Conservation (phyloP, 441 rosid genomes). For the Adansonia grandidieri region DNA sequence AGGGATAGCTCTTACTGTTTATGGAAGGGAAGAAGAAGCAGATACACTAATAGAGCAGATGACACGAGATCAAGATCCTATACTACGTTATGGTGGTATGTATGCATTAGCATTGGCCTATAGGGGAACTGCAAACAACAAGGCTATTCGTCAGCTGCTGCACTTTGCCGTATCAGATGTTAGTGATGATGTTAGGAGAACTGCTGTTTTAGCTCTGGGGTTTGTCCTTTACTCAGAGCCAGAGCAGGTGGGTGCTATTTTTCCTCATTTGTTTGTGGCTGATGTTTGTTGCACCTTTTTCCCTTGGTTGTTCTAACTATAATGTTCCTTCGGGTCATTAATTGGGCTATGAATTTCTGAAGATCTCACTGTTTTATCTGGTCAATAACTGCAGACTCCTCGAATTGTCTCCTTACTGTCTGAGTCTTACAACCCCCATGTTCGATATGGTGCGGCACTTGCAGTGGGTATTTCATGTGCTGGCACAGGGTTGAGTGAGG, state of each 20-base stretch:
- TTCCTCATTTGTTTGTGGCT: not conserved
- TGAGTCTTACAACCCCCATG: constrained; percentile 96
- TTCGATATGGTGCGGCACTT: constrained; percentile 97
- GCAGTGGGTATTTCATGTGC: constrained; percentile 98
- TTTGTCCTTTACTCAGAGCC: constrained; percentile 95
- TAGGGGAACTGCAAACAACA: constrained; percentile 97
- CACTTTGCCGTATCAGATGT: constrained; percentile 98
- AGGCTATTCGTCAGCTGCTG: constrained; percentile 93
- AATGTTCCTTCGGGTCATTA: not conserved
- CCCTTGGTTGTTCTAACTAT: not conserved
- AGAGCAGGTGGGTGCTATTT: constrained; percentile 65
- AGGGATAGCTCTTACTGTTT: constrained; percentile 92
- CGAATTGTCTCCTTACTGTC: constrained; percentile 90
- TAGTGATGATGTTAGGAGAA: constrained; percentile 96
- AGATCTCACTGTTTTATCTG: constrained; percentile 27
- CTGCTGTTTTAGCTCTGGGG: constrained; percentile 96
- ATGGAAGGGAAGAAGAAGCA: constrained; percentile 97
- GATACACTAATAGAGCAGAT: constrained; percentile 96
- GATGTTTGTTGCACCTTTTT: not conserved
- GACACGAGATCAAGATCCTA: constrained; percentile 96
- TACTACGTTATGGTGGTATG: constrained; percentile 97
- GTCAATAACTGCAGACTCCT: constrained; percentile 68
- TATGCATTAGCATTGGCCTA: constrained; percentile 95
- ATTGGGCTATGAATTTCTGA: not conserved
- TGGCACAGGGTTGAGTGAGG: constrained; percentile 94